Evolutionary conservation across 768 basidiomycete species (phyloP).

Genomic region (Boletus reticuloceps): DNA sequence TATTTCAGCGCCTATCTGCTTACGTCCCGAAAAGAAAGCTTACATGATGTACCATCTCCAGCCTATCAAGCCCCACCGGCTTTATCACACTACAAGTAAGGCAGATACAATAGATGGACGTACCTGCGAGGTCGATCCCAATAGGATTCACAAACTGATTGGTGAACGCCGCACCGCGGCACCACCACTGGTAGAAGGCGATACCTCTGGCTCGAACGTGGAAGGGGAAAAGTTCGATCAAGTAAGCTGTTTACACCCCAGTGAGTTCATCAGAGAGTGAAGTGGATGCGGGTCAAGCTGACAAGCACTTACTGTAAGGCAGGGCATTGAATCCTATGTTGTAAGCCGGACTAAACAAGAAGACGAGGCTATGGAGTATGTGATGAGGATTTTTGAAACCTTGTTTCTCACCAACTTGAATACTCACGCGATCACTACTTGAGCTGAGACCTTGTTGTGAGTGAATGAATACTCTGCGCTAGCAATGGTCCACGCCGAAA

Average conservation of each 20-base stretch:
- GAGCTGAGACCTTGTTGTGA: neutral
- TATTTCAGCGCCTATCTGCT: neutral
- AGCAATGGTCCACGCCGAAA: constrained; percentile 10
- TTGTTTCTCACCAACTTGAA: neutral
- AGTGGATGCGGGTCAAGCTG: neutral
- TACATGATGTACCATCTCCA: constrained; percentile 4
- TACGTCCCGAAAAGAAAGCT: neutral
- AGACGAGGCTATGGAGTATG: constrained; percentile 2
- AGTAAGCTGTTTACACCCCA: constrained; percentile 40
- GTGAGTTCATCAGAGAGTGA: neutral
- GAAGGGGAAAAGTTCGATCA: constrained; percentile 65
- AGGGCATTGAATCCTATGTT: constrained; percentile 5
- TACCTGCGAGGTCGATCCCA: constrained; percentile 13
- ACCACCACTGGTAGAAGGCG: constrained; percentile 60
- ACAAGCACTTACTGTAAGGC: constrained; percentile 1
- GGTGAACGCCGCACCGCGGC: constrained; percentile 33
- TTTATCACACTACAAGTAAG: no score
- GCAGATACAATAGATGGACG: neutral
- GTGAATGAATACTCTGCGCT: constrained; percentile 8
- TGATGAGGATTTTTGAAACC: neutral
- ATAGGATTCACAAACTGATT: constrained; percentile 17
- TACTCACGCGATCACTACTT: constrained; percentile 3
- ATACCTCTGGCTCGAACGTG: constrained; percentile 61
- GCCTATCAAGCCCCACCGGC: neutral
- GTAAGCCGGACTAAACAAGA: constrained; percentile 3